phyloP scores from a whole-genome alignment of 2,329 filamentous ascomycete genomes.

The Alternaria novae-zelandiae region DNA sequence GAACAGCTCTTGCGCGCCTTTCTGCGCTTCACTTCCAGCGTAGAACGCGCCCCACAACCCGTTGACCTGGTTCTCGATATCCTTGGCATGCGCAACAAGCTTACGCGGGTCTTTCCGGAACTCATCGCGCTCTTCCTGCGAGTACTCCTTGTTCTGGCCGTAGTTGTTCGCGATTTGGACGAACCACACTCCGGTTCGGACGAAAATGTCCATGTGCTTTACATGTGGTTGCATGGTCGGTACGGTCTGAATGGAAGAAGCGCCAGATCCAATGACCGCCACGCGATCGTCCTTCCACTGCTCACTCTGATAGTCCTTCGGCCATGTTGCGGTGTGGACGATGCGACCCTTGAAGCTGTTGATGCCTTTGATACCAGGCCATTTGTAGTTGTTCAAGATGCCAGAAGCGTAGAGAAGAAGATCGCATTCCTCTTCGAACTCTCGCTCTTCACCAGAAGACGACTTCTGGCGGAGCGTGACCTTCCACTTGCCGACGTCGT shows the following conservation, averaged over 20 bases:
- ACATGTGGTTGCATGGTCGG: slow-evolving; percentile 55
- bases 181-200: slow-evolving; percentile 55
- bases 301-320: slow-evolving; percentile 53
- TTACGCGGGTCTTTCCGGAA: slow-evolving; percentile 53
- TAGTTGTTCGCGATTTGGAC: slow-evolving; percentile 55
- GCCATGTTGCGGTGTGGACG: slow-evolving; percentile 56
- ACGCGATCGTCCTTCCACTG: slow-evolving; percentile 51
- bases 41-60: slow-evolving; percentile 57
- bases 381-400: slow-evolving; percentile 50
- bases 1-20: slow-evolving; percentile 48
- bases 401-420: slow-evolving; percentile 54
- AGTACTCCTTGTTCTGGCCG: slow-evolving; percentile 55
- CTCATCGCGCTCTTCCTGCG: slow-evolving; percentile 49
- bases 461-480: slow-evolving; percentile 55
- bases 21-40: slow-evolving; percentile 50
- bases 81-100: slow-evolving; percentile 54
- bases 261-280: slow-evolving; percentile 55
- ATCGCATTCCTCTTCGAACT: slow-evolving; percentile 54
- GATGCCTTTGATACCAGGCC: slow-evolving; percentile 50
- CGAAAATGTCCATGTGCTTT: slow-evolving; percentile 56
- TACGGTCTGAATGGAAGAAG: slow-evolving; percentile 55
- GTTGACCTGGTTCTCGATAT: slow-evolving; percentile 57
- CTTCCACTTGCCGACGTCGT: slow-evolving; percentile 57
- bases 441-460: slow-evolving; percentile 39
- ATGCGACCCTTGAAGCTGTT: slow-evolving; percentile 55